Base-by-base conservation (phyloP, 2,329 filamentous ascomycete genomes). In the Fusarium chuoi region DNA sequence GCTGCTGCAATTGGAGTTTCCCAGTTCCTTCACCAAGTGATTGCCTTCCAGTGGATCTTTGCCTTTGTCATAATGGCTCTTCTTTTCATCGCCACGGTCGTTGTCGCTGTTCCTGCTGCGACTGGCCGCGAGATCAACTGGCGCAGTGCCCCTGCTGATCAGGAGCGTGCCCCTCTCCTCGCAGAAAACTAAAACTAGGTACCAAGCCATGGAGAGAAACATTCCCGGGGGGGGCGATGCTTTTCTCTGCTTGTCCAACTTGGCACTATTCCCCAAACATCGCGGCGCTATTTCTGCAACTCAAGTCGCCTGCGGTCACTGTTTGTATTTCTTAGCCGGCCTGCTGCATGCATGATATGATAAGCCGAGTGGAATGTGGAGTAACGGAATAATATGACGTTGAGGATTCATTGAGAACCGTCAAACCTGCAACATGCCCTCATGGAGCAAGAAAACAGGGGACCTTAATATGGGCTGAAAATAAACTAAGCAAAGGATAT, bases 41-140 rank as follows among this genome's bases (percentile, higher is more conserved):
- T 97, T 75, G 93, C 94, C 12, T 86, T 97, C 73, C 95, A 98
- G 84, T 97, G 94, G 94, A 96, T 97, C 83, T 97, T 97, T 81
- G 93, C 94, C 39, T 96, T 97, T 79, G 86, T 90, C 71, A 94
- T 97, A 81, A 95, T 96, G 87, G 89, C 87, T 2, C 80, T 93
- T 33, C 88, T 97, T 60, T 92, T 96, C 80, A 81, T 95, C 26
- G 83, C 89, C 24, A 94, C 93, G 3, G 78, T 93, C 6, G 82
- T 88, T 22, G 85, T 94, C 59, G 92, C 89, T 6, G 82, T 93
- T 39, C 92, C 92, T 1, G 88, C 88, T 28, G 86, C 91, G 79
- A 86, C 90, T 18, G 91, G 91, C 66, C 85, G 87, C 62, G 88
- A 91, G 52, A 78, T 87, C 70, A 84, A 83, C 55, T 89, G 89